A percentile compares a stretch with the other conserved stretches of the same genome.
Evolutionary conservation across 768 basidiomycete genomes (phyloP).

Genomic region (Mycena galopus): DNA sequence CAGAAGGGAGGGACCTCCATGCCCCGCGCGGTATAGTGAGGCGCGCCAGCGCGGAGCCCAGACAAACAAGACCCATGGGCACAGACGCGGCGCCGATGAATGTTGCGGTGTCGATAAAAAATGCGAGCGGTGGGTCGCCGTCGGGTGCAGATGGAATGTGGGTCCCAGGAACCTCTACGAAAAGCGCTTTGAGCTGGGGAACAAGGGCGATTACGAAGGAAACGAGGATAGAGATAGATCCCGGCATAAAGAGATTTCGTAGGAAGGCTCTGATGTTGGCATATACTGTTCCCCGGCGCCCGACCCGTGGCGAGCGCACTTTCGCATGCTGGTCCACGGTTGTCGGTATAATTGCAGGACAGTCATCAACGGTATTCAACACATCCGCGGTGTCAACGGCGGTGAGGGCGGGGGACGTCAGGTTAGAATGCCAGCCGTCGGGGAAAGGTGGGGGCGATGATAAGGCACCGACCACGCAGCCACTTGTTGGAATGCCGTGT

Average conservation of each 20-base stretch:
- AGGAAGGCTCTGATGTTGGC: conserved; percentile 33
- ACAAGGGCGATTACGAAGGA: conserved; percentile 37
- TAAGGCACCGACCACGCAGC: background rate
- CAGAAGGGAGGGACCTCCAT: conserved; percentile 53
- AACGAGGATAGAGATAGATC: conserved; percentile 56
- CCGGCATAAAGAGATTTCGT: conserved; percentile 49
- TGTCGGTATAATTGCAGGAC: background rate
- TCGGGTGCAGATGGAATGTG: conserved; percentile 69
- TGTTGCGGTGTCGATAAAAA: conserved; percentile 66
- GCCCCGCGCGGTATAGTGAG: conserved; percentile 55
- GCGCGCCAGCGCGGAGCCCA: conserved; percentile 71
- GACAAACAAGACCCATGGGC: conserved; percentile 70
- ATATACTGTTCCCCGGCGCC: background rate
- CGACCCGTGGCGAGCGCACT: background rate
- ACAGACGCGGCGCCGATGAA: conserved; percentile 77
- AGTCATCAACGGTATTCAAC: background rate
- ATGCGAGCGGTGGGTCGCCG: conserved; percentile 74
- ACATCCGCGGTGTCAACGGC: conserved; percentile 13
- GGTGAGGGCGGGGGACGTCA: conserved; percentile 22
- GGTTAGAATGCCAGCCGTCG: conserved; percentile 18
- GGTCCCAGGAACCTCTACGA: conserved; percentile 60
- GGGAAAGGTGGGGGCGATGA: background rate
- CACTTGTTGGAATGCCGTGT: background rate
- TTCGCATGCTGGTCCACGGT: background rate
- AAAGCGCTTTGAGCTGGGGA: conserved; percentile 59